phyloP scores from a whole-genome alignment of 805 yeast genomes.

The Starmerella stigmatis region DNA sequence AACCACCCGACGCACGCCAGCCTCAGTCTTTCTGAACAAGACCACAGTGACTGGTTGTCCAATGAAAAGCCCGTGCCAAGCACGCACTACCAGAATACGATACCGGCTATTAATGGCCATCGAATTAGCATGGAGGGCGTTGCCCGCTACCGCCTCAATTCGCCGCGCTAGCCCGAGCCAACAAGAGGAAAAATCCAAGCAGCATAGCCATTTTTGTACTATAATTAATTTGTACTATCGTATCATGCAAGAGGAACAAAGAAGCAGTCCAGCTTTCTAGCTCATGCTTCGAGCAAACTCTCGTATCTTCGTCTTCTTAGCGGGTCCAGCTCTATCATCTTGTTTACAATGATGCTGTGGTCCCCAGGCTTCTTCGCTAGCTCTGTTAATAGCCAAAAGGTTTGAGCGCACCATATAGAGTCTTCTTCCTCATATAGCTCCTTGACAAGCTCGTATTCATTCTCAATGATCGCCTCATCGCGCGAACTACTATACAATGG shows the following conservation, averaged over 20 bases:
- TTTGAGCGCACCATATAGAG: conserved; percentile 15
- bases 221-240: too few relatives aligned
- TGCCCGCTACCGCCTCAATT: conserved; percentile 25
- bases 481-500: conserved; percentile 40
- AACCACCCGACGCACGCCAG: not conserved
- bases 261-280: not conserved
- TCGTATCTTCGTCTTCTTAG: conserved; percentile 26
- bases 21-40: not conserved
- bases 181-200: too few relatives aligned
- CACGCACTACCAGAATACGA: not conserved
- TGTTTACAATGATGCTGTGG: conserved; percentile 12
- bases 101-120: conserved; percentile 19
- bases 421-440: conserved; percentile 20
- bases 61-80: not conserved
- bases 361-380: conserved; percentile 1
- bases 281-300: not conserved
- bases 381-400: conserved; percentile 1
- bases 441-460: conserved; percentile 49
- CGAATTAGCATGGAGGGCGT: conserved; percentile 31
- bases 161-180: too few relatives aligned
- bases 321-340: conserved; percentile 30
- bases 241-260: too few relatives aligned
- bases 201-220: not conserved
- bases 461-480: conserved; percentile 47
- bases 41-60: not conserved